A percentile compares a stretch with the other conserved stretches of the same genome.
Conservation (phyloP, 768 basidiomycete species). For the Termitomyces eurrhizus region DNA sequence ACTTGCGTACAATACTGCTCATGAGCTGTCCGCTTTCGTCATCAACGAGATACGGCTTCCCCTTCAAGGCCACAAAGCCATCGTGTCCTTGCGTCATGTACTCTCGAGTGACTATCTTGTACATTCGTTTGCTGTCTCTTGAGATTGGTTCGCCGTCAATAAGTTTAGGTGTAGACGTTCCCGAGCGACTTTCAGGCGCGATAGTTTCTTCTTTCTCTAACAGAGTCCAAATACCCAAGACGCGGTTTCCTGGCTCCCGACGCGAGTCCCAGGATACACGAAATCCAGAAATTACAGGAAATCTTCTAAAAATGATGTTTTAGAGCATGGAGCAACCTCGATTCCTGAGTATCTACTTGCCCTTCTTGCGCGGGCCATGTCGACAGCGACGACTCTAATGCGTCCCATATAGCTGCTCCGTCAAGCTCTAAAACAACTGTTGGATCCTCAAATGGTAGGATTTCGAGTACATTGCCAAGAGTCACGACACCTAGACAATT, state of each 20-base stretch:
- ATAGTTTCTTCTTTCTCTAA: slow-evolving; percentile 33
- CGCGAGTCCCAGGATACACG: slow-evolving; percentile 86
- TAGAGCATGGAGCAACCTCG: not conserved
- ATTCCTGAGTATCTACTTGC: slow-evolving; percentile 31
- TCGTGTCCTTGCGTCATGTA: slow-evolving; percentile 87
- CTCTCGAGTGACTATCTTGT: slow-evolving; percentile 80
- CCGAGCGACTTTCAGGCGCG: slow-evolving; percentile 13
- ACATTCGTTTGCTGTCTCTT: slow-evolving; percentile 53
- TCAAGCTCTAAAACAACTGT: slow-evolving; percentile 78
- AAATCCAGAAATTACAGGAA: slow-evolving; percentile 84
- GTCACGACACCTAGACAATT: slow-evolving; percentile 57
- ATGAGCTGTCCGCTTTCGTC: slow-evolving; percentile 79
- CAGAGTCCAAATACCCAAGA: slow-evolving; percentile 67
- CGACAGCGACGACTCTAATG: slow-evolving; percentile 65
- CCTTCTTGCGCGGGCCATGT: slow-evolving; percentile 93
- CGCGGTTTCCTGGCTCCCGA: slow-evolving; percentile 62
- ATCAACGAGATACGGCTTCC: slow-evolving; percentile 67
- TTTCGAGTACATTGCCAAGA: slow-evolving; percentile 84
- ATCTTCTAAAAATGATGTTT: slow-evolving; percentile 50
- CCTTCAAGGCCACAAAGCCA: slow-evolving; percentile 68
- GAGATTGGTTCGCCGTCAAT: slow-evolving; percentile 51
- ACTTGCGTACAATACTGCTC: slow-evolving; percentile 77
- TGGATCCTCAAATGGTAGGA: slow-evolving; percentile 86
- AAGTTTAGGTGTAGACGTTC: slow-evolving; percentile 26
- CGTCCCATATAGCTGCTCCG: slow-evolving; percentile 75